phyloP scores from a whole-genome alignment of 805 yeast species.

The Candida endomychidarum region DNA sequence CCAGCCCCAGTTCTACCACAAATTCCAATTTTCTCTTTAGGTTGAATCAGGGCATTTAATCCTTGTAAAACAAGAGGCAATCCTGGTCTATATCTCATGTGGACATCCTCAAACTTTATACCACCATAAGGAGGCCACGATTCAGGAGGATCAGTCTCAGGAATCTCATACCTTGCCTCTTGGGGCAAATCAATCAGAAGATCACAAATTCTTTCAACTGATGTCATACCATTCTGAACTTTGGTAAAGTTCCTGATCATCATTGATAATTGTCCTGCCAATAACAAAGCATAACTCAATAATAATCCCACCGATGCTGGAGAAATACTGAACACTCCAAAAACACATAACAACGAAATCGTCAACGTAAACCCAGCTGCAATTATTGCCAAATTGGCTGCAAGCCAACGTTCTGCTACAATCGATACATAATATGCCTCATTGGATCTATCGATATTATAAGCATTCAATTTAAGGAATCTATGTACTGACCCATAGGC shows the following conservation, averaged over 20 bases:
- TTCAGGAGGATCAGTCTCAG: constrained; percentile 40
- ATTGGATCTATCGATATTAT: constrained; percentile 30
- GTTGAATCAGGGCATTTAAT: constrained; percentile 42
- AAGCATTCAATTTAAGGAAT: constrained; percentile 28
- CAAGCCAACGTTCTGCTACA: constrained; percentile 40
- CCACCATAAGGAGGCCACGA: constrained; percentile 53
- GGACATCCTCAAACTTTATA: constrained; percentile 49
- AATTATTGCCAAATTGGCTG: constrained; percentile 30
- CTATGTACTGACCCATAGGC: constrained; percentile 27
- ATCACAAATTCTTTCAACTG: constrained; percentile 37
- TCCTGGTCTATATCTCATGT: constrained; percentile 58
- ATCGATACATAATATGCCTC: constrained; percentile 37
- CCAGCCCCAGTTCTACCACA: constrained; percentile 94
- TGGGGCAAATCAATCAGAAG: constrained; percentile 58
- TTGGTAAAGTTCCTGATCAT: constrained; percentile 34
- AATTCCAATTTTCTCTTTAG: constrained; percentile 73
- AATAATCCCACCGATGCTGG: constrained; percentile 40
- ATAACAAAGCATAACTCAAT: constrained; percentile 33
- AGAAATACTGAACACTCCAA: constrained; percentile 30
- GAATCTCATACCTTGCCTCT: constrained; percentile 59
- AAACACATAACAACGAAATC: constrained; percentile 34
- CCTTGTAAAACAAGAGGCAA: constrained; percentile 57
- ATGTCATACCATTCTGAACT: constrained; percentile 41
- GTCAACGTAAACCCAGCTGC: constrained; percentile 29
- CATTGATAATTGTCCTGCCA: constrained; percentile 37